Percentiles rank a stretch among this genome's conserved stretches.
These are phyloP conservation scores for Corymbia calophylla DNA, from an alignment of 441 rosid species.

Conservation along the genomic window DNA sequence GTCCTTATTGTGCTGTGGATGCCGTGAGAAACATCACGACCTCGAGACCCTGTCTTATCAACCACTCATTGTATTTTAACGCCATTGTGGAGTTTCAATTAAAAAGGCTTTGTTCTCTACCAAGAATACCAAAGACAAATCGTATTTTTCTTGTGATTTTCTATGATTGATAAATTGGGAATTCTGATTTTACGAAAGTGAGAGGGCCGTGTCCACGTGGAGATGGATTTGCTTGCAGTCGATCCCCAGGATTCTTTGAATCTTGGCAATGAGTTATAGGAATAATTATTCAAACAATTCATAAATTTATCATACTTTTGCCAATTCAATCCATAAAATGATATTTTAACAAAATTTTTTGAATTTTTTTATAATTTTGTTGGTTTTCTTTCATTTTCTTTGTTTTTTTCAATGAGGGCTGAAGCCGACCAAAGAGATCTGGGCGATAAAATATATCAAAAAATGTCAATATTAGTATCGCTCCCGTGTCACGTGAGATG, in stretches of 20 bases:
- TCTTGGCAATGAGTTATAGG: accelerated
- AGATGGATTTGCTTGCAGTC: accelerated
- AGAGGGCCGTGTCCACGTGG: background rate
- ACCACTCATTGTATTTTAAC: background rate
- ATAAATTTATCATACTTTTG: too few relatives aligned
- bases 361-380: too few relatives aligned
- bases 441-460: too few relatives aligned
- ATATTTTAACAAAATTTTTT: too few relatives aligned
- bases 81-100: background rate
- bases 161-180: background rate
- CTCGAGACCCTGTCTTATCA: background rate
- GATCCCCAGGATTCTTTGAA: accelerated
- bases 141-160: background rate
- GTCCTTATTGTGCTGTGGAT: background rate
- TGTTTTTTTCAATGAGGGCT: background rate
- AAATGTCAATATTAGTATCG: accelerated
- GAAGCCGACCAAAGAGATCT: too few relatives aligned
- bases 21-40: background rate
- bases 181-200: background rate
- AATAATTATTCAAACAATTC: too few relatives aligned
- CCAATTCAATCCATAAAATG: accelerated
- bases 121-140: background rate
- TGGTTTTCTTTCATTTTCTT: background rate
- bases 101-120: background rate
- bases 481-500: accelerated